These are phyloP conservation scores for Peltaster fructicola DNA, from an alignment of 2,329 filamentous ascomycete genomes.

Conservation along the genomic window DNA sequence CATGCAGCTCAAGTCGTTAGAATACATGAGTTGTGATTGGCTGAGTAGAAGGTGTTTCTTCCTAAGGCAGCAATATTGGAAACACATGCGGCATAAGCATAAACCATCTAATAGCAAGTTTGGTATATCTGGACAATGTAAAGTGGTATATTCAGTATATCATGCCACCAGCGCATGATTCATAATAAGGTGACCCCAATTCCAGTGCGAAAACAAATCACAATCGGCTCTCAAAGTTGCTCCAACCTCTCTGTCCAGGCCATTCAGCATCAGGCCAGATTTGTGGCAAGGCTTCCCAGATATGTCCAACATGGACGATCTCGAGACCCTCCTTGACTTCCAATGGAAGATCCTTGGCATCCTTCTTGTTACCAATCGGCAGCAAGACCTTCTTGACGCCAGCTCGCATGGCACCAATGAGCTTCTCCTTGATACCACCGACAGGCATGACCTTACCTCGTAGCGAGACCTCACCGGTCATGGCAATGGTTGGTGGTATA, in stretches of 20 bases:
- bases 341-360: constrained; percentile 73
- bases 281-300: constrained; percentile 81
- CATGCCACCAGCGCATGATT: no score
- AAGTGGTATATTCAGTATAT: no score
- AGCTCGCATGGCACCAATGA: constrained; percentile 82
- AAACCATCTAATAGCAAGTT: no score
- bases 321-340: constrained; percentile 77
- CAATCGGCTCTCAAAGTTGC: constrained; percentile 61
- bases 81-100: no score
- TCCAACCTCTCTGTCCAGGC: constrained; percentile 54
- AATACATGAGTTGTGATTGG: no score
- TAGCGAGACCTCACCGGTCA: constrained; percentile 71
- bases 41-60: no score
- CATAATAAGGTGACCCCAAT: no score
- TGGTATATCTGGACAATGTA: no score
- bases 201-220: no score
- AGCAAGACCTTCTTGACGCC: constrained; percentile 89
- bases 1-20: no score
- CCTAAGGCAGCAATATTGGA: no score
- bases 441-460: constrained; percentile 84
- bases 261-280: constrained; percentile 86
- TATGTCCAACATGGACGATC: constrained; percentile 78
- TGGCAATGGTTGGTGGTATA: constrained; percentile 81
- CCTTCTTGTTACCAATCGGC: constrained; percentile 77
- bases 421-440: constrained; percentile 95